Evolutionary conservation across 805 yeast species (phyloP), one percentile per base, ranked within the genome.

Genomic region (Spathaspora arborariae): DNA sequence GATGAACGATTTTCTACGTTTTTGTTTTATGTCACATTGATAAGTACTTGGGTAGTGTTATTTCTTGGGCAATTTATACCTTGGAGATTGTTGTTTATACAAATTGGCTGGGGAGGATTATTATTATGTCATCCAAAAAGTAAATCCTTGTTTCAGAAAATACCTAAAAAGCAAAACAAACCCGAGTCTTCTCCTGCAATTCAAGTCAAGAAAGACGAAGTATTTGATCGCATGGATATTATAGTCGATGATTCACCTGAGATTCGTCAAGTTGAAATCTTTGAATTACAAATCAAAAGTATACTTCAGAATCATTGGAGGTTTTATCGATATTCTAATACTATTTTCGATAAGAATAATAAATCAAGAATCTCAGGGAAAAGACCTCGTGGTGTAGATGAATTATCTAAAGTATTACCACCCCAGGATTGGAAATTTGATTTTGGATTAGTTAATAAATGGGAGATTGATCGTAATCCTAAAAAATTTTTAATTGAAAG

Each of bases 341-440:
- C 69, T 2, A 60, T 82, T 0, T 91, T 84, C 62, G 83, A 79
- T 47, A 58, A 62, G 16, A 62, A 64, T 20, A 81, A 82, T 51
- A 59, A 67, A 4, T 63, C 49, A 19, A 52, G 77, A 44, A 41
- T 57, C 4, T 57, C 73, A 1, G 73, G 75, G 43, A 78, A 75
- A 47, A 72, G 79, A 9, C 96, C 97, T 1, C 74, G 75, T 2
- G 96, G 96, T 0, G 80, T 80, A 0, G 61, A 68, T 16, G 65
- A 65, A 27, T 58, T 90, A 18, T 66, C 70, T 2, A 80, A 81
- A 19, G 79, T 90, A 1, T 54, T 58, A 21, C 83, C 95, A 1
- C 96, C 96, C 1, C 51, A 58, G 9, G 82, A 81, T 11, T 90
- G 97, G 97, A 71, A 73, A 48, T 90, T 81, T 60, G 83, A 79